Percentiles rank a stretch among this genome's conserved stretches.
Conservation (phyloP, 2,329 filamentous ascomycete species). For the Tolypocladium tundrense region DNA sequence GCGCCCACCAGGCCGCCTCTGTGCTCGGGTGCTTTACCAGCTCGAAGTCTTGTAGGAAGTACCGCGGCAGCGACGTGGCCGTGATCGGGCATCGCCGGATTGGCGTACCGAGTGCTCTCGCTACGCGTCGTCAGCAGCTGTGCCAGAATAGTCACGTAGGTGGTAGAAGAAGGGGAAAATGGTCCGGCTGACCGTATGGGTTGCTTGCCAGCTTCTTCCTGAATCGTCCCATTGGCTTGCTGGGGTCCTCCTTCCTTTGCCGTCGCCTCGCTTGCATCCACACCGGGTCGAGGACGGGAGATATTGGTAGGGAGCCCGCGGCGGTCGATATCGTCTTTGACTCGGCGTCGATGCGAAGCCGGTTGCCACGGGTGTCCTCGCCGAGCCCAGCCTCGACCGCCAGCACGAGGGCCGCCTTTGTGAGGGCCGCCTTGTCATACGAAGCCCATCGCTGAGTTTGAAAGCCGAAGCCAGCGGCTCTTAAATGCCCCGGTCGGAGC, state of each 20-base stretch:
- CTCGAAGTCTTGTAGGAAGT: constrained; percentile 54
- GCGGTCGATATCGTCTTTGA: constrained; percentile 34
- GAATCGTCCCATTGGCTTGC: constrained; percentile 30
- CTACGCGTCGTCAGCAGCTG: constrained; percentile 27
- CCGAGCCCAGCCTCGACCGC: constrained; percentile 22
- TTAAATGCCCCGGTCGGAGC: constrained; percentile 8
- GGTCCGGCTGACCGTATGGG: constrained; percentile 45
- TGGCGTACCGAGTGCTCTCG: constrained; percentile 50
- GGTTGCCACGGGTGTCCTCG: constrained; percentile 15
- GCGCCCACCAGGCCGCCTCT: constrained; percentile 44
- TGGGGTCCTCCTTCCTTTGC: constrained; percentile 27
- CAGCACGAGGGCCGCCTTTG: constrained; percentile 16
- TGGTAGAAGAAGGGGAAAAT: no score
- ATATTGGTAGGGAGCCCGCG: constrained; percentile 38
- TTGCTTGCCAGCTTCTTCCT: constrained; percentile 51
- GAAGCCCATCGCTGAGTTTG: constrained; percentile 20
- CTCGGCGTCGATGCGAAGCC: constrained; percentile 24
- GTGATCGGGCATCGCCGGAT: constrained; percentile 47
- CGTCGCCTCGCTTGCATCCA: constrained; percentile 35
- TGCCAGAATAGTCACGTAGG: background rate
- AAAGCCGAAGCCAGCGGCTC: background rate
- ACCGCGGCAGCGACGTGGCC: constrained; percentile 38
- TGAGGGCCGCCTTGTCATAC: constrained; percentile 18
- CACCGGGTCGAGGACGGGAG: constrained; percentile 41
- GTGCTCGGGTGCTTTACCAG: constrained; percentile 45